Percentiles rank a stretch among this genome's conserved stretches.
Evolutionary conservation across 1,139 yeast genomes (phyloP).

Genomic region (Saccharomycopsis hybrid): DNA sequence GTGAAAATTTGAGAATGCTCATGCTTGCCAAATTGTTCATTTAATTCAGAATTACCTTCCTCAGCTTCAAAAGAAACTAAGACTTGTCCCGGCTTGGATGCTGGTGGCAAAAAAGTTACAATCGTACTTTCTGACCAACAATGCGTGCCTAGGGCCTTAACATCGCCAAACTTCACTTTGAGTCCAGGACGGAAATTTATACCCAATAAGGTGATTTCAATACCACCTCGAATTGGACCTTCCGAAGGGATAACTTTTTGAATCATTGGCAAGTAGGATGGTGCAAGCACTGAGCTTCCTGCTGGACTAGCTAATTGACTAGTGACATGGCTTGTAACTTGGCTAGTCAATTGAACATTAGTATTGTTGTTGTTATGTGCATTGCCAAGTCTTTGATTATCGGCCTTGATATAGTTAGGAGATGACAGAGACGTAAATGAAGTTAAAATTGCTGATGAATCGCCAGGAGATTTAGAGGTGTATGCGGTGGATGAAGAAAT

Average conservation of each 20-base stretch:
- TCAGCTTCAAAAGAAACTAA: slow-evolving; percentile 68
- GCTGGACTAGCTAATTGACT: slow-evolving; percentile 10
- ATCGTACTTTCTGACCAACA: slow-evolving; percentile 95
- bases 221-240: slow-evolving; percentile 94
- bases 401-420: slow-evolving; percentile 10
- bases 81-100: slow-evolving; percentile 84
- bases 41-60: slow-evolving; percentile 14
- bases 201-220: slow-evolving; percentile 87
- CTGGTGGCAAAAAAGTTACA: slow-evolving; percentile 90
- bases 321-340: neutral
- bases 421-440: slow-evolving; percentile 16
- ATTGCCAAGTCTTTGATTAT: neutral
- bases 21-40: slow-evolving; percentile 8
- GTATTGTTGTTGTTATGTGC: neutral
- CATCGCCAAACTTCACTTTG: slow-evolving; percentile 79
- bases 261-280: slow-evolving; percentile 44
- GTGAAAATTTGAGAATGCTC: slow-evolving; percentile 48
- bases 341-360: neutral
- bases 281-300: slow-evolving; percentile 13
- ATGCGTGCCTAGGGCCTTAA: slow-evolving; percentile 78
- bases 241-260: slow-evolving; percentile 89
- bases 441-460: slow-evolving; percentile 16
- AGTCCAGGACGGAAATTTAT: slow-evolving; percentile 79
- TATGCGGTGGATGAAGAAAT: slow-evolving; percentile 9
- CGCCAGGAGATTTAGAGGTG: slow-evolving; percentile 15